Percentiles rank a stretch among this genome's conserved stretches.
These are phyloP conservation scores for Sordariomycetes sp. DNA, from an alignment of 2,329 filamentous ascomycete genomes.

Conservation along the genomic window DNA sequence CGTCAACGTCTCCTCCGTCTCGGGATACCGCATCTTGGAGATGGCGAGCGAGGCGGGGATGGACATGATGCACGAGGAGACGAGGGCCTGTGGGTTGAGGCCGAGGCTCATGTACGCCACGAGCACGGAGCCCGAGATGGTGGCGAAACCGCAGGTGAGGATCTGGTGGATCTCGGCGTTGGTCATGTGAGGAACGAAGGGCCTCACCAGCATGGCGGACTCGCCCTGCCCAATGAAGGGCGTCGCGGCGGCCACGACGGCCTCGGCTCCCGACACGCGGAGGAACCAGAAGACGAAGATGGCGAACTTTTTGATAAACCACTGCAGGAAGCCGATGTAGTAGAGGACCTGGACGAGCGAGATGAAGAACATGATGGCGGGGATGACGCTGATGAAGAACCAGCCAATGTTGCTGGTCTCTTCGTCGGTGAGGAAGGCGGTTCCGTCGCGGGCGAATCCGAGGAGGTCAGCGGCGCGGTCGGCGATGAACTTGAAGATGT, in stretches of 20 bases:
- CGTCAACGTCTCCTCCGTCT: conserved; percentile 75
- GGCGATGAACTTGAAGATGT: conserved; percentile 87
- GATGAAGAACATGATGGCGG: conserved; percentile 93
- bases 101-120: conserved; percentile 78
- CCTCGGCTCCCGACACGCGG: conserved; percentile 77
- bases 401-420: conserved; percentile 24
- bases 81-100: conserved; percentile 70
- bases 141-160: conserved; percentile 86
- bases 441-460: conserved; percentile 61
- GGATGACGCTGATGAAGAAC: conserved; percentile 73
- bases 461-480: conserved; percentile 60
- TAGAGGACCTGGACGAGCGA: conserved; percentile 80
- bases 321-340: conserved; percentile 70
- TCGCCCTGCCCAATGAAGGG: conserved; percentile 93
- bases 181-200: conserved; percentile 76
- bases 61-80: conserved; percentile 91
- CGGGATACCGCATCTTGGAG: conserved; percentile 80
- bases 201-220: conserved; percentile 82
- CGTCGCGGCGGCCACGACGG: conserved; percentile 84
- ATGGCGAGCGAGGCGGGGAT: conserved; percentile 84
- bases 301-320: conserved; percentile 81
- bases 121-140: conserved; percentile 78
- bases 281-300: conserved; percentile 86
- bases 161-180: conserved; percentile 82
- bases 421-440: conserved; percentile 45